phyloP scores from a whole-genome alignment of 2,329 filamentous ascomycete genomes.

The Phoma sp. region DNA sequence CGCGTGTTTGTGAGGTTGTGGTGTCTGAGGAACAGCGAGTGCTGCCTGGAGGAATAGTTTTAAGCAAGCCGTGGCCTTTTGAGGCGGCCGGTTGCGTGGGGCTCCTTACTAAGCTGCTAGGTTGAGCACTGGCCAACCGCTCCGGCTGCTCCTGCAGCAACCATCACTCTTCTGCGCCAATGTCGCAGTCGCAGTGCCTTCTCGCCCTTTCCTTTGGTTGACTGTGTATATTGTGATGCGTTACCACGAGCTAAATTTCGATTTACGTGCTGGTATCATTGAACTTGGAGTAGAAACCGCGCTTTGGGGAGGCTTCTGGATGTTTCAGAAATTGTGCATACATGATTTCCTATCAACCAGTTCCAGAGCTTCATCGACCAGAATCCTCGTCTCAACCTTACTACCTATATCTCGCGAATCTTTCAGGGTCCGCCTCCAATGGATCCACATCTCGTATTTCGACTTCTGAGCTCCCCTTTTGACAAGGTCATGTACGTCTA shows the following conservation, averaged over 20 bases:
- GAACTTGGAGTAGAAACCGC: no score
- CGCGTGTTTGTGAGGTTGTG: conserved; percentile 28
- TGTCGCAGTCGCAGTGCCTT: no score
- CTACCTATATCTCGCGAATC: background rate
- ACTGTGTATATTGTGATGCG: no score
- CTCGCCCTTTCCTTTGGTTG: no score
- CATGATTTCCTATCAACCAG: background rate
- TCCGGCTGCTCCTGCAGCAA: background rate
- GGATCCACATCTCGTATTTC: background rate
- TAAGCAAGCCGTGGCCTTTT: conserved; percentile 32
- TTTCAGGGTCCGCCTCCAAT: background rate
- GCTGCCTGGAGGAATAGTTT: conserved; percentile 41
- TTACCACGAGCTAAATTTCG: no score
- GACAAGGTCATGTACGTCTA: no score
- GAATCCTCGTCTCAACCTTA: background rate
- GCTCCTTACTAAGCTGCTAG: conserved; percentile 14
- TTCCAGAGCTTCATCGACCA: background rate
- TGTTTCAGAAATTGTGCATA: no score
- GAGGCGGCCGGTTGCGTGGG: conserved; percentile 20
- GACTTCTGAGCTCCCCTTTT: background rate
- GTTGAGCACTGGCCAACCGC: conserved; percentile 4
- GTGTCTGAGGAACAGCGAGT: conserved; percentile 41
- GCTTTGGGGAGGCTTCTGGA: no score
- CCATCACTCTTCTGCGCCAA: background rate
- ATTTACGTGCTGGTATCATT: no score